Evolutionary conservation across 1,284 basidiomycete genomes (phyloP), one percentile per base, ranked within the genome.

Genomic region (Fomitiporia mediterranea): DNA sequence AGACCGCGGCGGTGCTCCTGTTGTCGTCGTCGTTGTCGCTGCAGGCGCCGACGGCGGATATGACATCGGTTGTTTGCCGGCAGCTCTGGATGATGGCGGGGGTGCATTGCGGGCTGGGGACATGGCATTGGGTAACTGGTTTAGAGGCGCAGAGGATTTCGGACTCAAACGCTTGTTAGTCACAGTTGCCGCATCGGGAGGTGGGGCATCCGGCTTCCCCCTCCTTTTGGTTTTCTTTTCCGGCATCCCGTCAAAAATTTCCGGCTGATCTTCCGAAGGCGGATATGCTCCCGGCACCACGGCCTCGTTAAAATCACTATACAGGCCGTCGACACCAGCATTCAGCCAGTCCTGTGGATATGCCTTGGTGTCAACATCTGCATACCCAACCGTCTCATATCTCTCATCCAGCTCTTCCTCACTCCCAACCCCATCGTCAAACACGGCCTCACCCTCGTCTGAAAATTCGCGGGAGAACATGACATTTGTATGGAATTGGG

Each of bases 401-500:
- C 47, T 32, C 39, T 56, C 55, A 40, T 51, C 55, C 39, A 42
- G 25, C 37, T 51, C 57, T 19, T 58, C 53, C 63, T 65, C 23
- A 61, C 62, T 21, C 62, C 60, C 46, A 53, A 68, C 28, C 21
- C 75, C 73, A 55, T 69, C 74, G 61, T 70, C 69, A 54, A 71
- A 69, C 60, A 74, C 74, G 58, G 74, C 74, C 57, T 66, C 71
- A 51, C 74, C 75, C 62, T 76, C 74, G 51, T 75, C 77, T 69
- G 70, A 28, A 39, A 51, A 51, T 17, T 55, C 57, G 17, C 43
- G 56, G 15, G 56, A 58, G 23, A 74, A 68, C 63, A 75, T 70
- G 38, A 72, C 71, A 57, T 74, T 75, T 38, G 71, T 66, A 59
- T 69, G 67, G 56, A 64, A 70, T 63, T 68, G 69, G 62, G 65